phyloP scores from a whole-genome alignment of 768 basidiomycete genomes.

The Serpula lacrymans region DNA sequence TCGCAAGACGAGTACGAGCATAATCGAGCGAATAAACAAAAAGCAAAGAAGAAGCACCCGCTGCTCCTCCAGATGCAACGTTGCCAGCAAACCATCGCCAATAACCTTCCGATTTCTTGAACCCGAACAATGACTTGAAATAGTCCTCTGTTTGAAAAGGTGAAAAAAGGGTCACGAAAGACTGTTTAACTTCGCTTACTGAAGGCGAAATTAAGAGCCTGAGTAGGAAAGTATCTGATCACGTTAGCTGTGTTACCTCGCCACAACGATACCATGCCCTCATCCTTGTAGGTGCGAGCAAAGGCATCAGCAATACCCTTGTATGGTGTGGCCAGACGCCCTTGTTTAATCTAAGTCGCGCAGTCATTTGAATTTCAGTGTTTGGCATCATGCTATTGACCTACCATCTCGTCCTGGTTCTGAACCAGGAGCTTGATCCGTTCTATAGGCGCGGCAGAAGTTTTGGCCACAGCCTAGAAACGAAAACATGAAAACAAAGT shows the following conservation, averaged over 20 bases:
- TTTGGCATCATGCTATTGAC: constrained; percentile 11
- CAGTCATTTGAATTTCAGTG: background rate
- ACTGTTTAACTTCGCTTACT: constrained; percentile 65
- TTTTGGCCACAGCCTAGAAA: constrained; percentile 92
- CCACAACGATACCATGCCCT: constrained; percentile 96
- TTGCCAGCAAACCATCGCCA: constrained; percentile 99
- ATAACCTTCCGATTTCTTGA: constrained; percentile 98
- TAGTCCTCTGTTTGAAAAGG: constrained; percentile 70
- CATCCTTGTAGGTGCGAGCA: constrained; percentile 85
- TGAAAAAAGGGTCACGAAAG: constrained; percentile 10
- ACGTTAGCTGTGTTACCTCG: constrained; percentile 99
- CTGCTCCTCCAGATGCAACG: constrained; percentile 97
- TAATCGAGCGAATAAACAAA: constrained; percentile 99
- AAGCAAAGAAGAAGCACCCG: constrained; percentile 96
- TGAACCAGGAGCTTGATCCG: constrained; percentile 98
- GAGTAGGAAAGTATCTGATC: constrained; percentile 99
- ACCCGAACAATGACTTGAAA: constrained; percentile 98
- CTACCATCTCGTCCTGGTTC: constrained; percentile 99
- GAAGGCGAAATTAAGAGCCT: constrained; percentile 99
- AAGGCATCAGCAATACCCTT: constrained; percentile 96
- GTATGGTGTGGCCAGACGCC: constrained; percentile 94
- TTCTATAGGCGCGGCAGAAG: constrained; percentile 98
- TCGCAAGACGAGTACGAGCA: constrained; percentile 98
- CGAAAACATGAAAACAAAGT: constrained; percentile 3
- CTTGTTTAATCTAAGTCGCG: constrained; percentile 87